A percentile compares a stretch with the other conserved stretches of the same genome.
Conservation (phyloP, 257 asterid species). For the Cynanchum wilfordii region DNA sequence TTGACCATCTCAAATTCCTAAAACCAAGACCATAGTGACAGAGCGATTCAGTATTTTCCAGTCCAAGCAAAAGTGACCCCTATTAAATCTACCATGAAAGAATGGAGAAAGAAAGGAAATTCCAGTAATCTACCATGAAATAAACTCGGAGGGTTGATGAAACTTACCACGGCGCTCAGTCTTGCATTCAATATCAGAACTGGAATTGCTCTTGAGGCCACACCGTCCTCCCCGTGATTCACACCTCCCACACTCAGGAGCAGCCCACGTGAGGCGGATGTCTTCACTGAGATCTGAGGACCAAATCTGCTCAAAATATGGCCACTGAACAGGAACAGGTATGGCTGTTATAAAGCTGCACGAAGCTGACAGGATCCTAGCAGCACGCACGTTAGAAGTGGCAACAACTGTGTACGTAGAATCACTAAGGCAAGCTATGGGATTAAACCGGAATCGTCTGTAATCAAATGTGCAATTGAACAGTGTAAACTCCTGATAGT, state of each 20-base stretch:
- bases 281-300: slow-evolving; percentile 44
- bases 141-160: neutral
- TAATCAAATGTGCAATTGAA: slow-evolving; percentile 42
- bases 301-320: slow-evolving; percentile 25
- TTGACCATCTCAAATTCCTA: neutral
- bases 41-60: neutral
- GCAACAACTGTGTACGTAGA: slow-evolving; percentile 37
- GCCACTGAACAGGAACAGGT: slow-evolving; percentile 51
- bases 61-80: neutral
- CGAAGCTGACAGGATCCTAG: slow-evolving; percentile 22
- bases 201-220: slow-evolving; percentile 24
- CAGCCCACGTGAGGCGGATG: slow-evolving; percentile 36
- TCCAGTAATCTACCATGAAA: neutral
- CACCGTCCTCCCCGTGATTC: slow-evolving; percentile 43
- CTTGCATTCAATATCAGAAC: slow-evolving; percentile 31
- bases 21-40: neutral
- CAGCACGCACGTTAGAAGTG: slow-evolving; percentile 24
- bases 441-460: slow-evolving; percentile 18
- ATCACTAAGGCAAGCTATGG: slow-evolving; percentile 48
- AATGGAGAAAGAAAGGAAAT: neutral
- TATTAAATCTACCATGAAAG: neutral
- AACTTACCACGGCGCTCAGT: slow-evolving; percentile 8
- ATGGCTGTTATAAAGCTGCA: slow-evolving; percentile 33
- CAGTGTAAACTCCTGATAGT: slow-evolving; percentile 32
- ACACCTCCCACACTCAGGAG: slow-evolving; percentile 44